phyloP scores from a whole-genome alignment of 768 basidiomycete species.

The Phylloporus scabripes region DNA sequence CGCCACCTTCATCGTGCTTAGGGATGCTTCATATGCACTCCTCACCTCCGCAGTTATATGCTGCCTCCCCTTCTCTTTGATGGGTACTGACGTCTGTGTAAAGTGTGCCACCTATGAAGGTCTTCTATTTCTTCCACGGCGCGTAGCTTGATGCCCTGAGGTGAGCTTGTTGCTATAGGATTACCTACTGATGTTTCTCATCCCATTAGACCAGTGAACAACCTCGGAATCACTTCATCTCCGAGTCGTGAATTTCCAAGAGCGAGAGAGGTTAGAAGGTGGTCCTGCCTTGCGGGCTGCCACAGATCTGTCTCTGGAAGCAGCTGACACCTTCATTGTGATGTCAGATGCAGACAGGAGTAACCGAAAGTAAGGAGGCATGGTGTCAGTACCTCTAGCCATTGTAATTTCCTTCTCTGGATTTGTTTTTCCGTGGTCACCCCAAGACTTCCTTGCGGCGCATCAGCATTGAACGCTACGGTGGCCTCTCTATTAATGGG shows the following conservation, averaged over 20 bases:
- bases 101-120: constrained; percentile 9
- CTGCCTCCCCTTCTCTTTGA: constrained; percentile 9
- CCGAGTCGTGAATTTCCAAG: constrained; percentile 18
- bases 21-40: constrained; percentile 4
- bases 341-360: constrained; percentile 10
- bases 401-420: constrained; percentile 12
- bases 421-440: constrained; percentile 18
- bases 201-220: constrained; percentile 2
- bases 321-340: constrained; percentile 11
- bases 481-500: constrained; percentile 21
- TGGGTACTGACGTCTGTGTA: constrained; percentile 7
- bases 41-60: constrained; percentile 9
- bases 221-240: constrained; percentile 17
- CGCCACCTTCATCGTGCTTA: constrained; percentile 2
- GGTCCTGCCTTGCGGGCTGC: constrained; percentile 13
- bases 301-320: constrained; percentile 14
- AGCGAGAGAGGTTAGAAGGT: constrained; percentile 8
- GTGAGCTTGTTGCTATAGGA: constrained; percentile 4
- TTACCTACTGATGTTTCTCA: constrained; percentile 8
- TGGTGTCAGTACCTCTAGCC: constrained; percentile 5
- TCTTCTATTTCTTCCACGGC: constrained; percentile 20
- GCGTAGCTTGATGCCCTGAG: constrained; percentile 20
- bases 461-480: constrained; percentile 3
- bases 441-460: constrained; percentile 25
- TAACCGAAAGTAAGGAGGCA: constrained; percentile 9